A percentile compares a stretch with the other conserved stretches of the same genome.
phyloP scores from a whole-genome alignment of 2,329 filamentous ascomycete species.

The Stagonosporopsis tanaceti region DNA sequence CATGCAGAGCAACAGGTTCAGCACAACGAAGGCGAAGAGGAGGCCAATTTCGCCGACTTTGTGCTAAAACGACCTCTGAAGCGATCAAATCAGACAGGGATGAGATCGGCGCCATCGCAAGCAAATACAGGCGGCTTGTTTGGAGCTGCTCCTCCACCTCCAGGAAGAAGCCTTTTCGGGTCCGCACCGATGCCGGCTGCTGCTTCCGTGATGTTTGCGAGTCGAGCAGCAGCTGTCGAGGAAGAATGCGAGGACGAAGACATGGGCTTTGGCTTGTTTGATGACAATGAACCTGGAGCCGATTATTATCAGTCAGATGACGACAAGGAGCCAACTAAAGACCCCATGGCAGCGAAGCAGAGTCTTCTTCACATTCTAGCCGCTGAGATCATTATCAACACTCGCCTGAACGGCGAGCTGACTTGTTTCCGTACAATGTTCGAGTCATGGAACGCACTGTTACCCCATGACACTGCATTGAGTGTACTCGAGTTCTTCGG shows the following conservation, averaged over 20 bases:
- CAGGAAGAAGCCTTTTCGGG: background rate
- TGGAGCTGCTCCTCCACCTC: background rate
- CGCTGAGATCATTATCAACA: constrained; percentile 44
- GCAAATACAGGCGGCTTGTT: background rate
- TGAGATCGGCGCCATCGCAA: background rate
- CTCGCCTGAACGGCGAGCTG: constrained; percentile 37
- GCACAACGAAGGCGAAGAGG: constrained; percentile 41
- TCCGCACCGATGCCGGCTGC: background rate
- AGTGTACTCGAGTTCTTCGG: constrained; percentile 56
- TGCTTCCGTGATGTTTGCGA: background rate
- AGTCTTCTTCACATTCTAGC: constrained; percentile 41
- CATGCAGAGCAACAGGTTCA: constrained; percentile 32
- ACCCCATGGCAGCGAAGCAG: constrained; percentile 44
- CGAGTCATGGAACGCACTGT: constrained; percentile 42
- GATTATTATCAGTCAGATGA: constrained; percentile 12
- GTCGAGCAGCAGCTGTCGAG: background rate
- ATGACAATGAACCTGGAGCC: background rate
- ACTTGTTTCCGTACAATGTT: constrained; percentile 44
- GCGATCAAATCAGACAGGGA: background rate
- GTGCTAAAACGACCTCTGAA: background rate
- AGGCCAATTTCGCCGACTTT: constrained; percentile 30
- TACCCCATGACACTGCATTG: constrained; percentile 57
- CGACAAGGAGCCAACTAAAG: constrained; percentile 25
- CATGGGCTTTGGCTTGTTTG: background rate
- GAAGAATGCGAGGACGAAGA: background rate